A percentile compares a stretch with the other conserved stretches of the same genome.
Evolutionary conservation across 2,329 filamentous ascomycete species (phyloP).

Genomic region (Cladosporium sp.): DNA sequence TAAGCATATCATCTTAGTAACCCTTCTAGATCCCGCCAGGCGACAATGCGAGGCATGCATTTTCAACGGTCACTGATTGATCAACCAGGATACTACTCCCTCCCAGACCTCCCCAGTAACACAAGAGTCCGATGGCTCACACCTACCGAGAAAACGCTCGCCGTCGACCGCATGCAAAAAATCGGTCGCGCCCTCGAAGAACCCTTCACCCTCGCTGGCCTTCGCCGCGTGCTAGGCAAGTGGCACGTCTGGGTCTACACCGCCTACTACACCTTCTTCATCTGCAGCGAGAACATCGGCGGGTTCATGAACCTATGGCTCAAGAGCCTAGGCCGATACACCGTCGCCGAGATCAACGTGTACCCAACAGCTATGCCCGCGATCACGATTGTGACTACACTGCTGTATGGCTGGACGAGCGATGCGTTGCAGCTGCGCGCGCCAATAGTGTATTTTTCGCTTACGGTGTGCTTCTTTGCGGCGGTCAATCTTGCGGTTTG

Average conservation of each 20-base stretch:
- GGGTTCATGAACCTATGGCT: slow-evolving; percentile 4
- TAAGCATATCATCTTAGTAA: neutral
- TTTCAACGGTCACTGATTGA: neutral
- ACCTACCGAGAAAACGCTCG: neutral
- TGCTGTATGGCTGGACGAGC: slow-evolving; percentile 2
- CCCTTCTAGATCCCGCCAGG: neutral
- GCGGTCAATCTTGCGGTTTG: slow-evolving; percentile 1
- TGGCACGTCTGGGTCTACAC: slow-evolving; percentile 12
- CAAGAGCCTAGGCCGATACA: neutral
- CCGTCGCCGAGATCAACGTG: neutral
- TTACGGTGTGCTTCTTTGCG: neutral
- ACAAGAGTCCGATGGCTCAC: slow-evolving; percentile 5
- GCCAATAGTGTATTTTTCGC: neutral
- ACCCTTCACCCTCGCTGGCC: neutral
- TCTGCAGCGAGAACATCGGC: slow-evolving; percentile 8
- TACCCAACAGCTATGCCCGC: neutral
- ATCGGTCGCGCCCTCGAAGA: slow-evolving; percentile 9
- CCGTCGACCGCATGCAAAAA: slow-evolving; percentile 3
- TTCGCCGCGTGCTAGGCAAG: neutral
- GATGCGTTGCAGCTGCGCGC: neutral
- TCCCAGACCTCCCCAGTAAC: neutral
- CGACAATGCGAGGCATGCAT: neutral
- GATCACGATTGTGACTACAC: slow-evolving; percentile 1
- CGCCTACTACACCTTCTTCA: slow-evolving; percentile 12
- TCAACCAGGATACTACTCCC: slow-evolving; percentile 3